Base-by-base conservation (phyloP, 257 asterid species). In the Capsicum chinense region DNA sequence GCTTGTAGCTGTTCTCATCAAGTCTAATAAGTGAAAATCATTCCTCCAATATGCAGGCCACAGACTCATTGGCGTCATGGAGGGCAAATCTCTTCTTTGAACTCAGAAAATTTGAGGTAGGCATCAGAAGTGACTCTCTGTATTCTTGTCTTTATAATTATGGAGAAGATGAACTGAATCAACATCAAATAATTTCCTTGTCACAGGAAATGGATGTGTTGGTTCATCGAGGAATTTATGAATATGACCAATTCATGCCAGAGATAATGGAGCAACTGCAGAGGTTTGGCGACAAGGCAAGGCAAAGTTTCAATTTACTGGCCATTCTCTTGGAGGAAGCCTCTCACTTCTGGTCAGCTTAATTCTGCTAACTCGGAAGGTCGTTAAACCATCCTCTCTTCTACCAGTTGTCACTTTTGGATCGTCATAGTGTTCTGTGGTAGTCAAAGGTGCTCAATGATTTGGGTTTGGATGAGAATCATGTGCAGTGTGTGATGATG, bases 281-380 rank as follows among this genome's bases (percentile, higher is more conserved):
- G 35, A 89, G 88, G 90, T 92, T 85, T 66, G 97, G 98, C 0
- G 85, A 88, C 39, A 80, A 93, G 42, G 99, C 39, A 80, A 93
- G 42, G 98, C 98, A 13, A 93, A 88, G 94, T 85, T 95, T 82
- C 98, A 92, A 58, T 94, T 95, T 84, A 92, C 96, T 0, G 99
- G 99, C 6, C 99, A 95, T 87, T 95, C 99, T 13, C 94, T 94
- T 9, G 98, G 99, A 3, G 99, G 98, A n/a, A 94, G 99, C 78
- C 98, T 94, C 52, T 94, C 99, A 15, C 97, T 94, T 84, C 90
- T 95, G 16, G 96, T 94, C 62, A 87, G 91, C 87, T 85, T 95
- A 85, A 94, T 94, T 97, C 93, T 95, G 33, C 91, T 94, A 54
- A 89, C 89, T 16, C 91, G 97, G 83, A 85, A 88, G 35, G 90